Percentiles rank a stretch among this genome's conserved stretches.
Conservation (phyloP, 2,329 filamentous ascomycete species). For the Lecanosticta acicola region DNA sequence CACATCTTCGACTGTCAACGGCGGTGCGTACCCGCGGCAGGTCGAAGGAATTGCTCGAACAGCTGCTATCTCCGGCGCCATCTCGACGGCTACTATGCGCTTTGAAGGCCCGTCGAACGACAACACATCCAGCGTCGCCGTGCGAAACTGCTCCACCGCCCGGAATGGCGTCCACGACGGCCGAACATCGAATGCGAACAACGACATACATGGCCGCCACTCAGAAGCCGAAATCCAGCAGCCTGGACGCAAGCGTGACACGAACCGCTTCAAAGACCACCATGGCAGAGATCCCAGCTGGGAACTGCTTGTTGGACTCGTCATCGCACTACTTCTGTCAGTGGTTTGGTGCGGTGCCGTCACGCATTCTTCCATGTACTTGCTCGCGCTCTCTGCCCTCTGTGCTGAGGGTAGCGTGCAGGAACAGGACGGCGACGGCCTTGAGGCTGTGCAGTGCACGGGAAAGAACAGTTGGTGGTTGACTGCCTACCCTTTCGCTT, state of each 20-base stretch:
- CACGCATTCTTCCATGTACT: background rate
- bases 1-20: conserved; percentile 19
- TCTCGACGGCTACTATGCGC: too few relatives aligned
- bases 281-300: background rate
- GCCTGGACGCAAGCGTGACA: background rate
- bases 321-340: background rate
- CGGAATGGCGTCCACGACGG: too few relatives aligned
- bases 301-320: too few relatives aligned
- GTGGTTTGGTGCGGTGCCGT: background rate
- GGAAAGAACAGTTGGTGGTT: conserved; percentile 7
- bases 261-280: background rate
- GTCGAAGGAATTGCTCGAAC: background rate
- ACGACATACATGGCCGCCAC: too few relatives aligned
- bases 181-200: too few relatives aligned
- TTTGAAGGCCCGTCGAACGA: too few relatives aligned
- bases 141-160: too few relatives aligned
- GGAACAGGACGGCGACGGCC: background rate
- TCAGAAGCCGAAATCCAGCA: background rate
- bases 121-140: too few relatives aligned
- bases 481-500: background rate
- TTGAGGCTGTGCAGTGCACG: conserved; percentile 3
- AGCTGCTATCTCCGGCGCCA: too few relatives aligned
- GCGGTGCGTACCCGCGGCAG: conserved; percentile 25
- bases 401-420: background rate
- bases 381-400: conserved; percentile 5